phyloP scores from a whole-genome alignment of 2,329 filamentous ascomycete species.

The Cercospora janseana region DNA sequence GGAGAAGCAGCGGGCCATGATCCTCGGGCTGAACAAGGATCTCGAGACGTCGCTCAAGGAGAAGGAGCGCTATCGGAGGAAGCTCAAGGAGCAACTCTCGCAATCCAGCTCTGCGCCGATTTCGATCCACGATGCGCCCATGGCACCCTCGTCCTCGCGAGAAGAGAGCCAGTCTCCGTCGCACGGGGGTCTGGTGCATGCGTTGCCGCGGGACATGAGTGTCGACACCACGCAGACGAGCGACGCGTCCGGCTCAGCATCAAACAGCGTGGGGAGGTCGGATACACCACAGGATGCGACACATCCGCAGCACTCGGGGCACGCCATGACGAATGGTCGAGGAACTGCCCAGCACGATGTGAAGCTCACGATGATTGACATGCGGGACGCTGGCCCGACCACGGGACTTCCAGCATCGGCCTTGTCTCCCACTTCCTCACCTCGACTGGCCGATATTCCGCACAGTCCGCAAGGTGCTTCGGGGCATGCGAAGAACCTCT shows the following conservation, averaged over 20 bases:
- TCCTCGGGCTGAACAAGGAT: constrained; percentile 90
- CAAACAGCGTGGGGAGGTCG: constrained; percentile 28
- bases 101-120: constrained; percentile 41
- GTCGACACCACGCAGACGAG: constrained; percentile 34
- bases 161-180: constrained; percentile 34
- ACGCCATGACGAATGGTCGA: constrained; percentile 17
- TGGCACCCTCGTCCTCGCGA: constrained; percentile 22
- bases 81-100: constrained; percentile 71
- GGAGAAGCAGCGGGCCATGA: constrained; percentile 93
- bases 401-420: constrained; percentile 20
- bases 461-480: constrained; percentile 15
- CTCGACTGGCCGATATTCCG: constrained; percentile 21
- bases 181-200: constrained; percentile 15
- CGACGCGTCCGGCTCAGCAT: constrained; percentile 28
- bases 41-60: constrained; percentile 87
- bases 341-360: not conserved
- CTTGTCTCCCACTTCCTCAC: constrained; percentile 29
- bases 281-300: constrained; percentile 35
- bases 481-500: constrained; percentile 18
- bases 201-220: constrained; percentile 28
- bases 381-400: constrained; percentile 11
- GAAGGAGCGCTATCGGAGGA: constrained; percentile 89
- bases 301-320: not conserved
- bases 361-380: constrained; percentile 6
- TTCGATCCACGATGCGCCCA: constrained; percentile 23